Evolutionary conservation across 768 basidiomycete species (phyloP).

Genomic region (Macrocybe gigantea): DNA sequence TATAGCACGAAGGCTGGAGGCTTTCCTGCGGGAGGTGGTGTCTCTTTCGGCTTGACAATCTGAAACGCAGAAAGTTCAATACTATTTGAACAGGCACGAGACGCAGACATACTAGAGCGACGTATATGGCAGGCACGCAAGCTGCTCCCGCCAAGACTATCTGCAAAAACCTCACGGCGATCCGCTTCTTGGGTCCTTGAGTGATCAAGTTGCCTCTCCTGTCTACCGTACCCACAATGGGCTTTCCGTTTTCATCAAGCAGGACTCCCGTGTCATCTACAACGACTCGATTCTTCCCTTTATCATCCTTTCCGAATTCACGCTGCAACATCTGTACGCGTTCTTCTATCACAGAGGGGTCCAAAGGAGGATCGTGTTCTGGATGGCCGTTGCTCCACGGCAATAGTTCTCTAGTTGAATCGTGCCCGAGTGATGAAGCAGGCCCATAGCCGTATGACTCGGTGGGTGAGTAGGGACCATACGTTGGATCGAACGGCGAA

Average conservation of each 20-base stretch:
- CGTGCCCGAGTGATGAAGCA: conserved; percentile 30
- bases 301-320: conserved; percentile 49
- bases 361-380: conserved; percentile 34
- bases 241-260: conserved; percentile 41
- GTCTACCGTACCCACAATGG: conserved; percentile 54
- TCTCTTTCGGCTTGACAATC: conserved; percentile 48
- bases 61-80: conserved; percentile 15
- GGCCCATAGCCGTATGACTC: conserved; percentile 26
- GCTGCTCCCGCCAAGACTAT: conserved; percentile 45
- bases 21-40: conserved; percentile 46
- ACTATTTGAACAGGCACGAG: background rate
- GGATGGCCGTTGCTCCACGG: conserved; percentile 50
- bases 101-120: conserved; percentile 44
- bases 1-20: conserved; percentile 54
- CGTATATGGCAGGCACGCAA: conserved; percentile 54
- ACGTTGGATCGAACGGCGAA: conserved; percentile 31
- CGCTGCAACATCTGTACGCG: conserved; percentile 66
- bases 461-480: conserved; percentile 19
- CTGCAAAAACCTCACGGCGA: conserved; percentile 40
- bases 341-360: conserved; percentile 56
- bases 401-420: conserved; percentile 37
- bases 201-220: conserved; percentile 54
- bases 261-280: conserved; percentile 17
- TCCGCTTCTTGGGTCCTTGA: conserved; percentile 56
- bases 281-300: conserved; percentile 18